Evolutionary conservation across 805 yeast genomes (phyloP), one percentile per base, ranked within the genome.

Genomic region (Cyberlindnera amylophila): DNA sequence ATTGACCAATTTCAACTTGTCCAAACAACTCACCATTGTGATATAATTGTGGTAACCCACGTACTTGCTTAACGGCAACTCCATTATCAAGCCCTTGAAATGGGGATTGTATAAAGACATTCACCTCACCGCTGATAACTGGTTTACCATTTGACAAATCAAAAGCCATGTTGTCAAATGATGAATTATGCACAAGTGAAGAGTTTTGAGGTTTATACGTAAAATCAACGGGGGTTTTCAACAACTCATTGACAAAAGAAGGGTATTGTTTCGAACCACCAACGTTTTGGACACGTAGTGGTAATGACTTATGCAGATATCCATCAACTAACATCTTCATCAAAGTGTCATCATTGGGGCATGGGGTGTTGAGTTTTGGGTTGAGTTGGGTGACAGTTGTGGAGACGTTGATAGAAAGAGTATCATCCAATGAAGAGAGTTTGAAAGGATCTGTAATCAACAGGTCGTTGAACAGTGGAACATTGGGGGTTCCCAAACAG

Each of bases 1-100:
- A 78, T 6, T 66, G 67, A 9, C 55, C 54, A 51, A 74, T 52
- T 4, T 66, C 64, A 12, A 77, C 54, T n/a, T 66, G 62, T 6
- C 74, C 71, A 55, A 78, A 77, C 41, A 63, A 64, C 13, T 44
- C 47, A 3, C 55, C 67, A 6, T 66, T 51, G 46, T 72, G 71
- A 38, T 52, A 64, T 29, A 78, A 54, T 32, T 61, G 59, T 11
- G 49, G 45, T 1, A 38, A 7, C 3, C 50, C 48, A 15, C 41
- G 33, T 6, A 43, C 32, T 7, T 31, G 19, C 11, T 32, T 27
- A 16, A 49, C 47, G 13, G 26, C 44, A 2, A 72, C 32, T 7
- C 46, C 46, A 14, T 54, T 48, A 14, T 63, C 48, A 15, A 59
- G 55, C 38, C 57, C 58, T 4, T 36, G 11, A 5, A 45, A 4